A percentile compares a stretch with the other conserved stretches of the same genome.
Conservation (phyloP, 805 yeast genomes). For the Metschnikowia kunwiensis region DNA sequence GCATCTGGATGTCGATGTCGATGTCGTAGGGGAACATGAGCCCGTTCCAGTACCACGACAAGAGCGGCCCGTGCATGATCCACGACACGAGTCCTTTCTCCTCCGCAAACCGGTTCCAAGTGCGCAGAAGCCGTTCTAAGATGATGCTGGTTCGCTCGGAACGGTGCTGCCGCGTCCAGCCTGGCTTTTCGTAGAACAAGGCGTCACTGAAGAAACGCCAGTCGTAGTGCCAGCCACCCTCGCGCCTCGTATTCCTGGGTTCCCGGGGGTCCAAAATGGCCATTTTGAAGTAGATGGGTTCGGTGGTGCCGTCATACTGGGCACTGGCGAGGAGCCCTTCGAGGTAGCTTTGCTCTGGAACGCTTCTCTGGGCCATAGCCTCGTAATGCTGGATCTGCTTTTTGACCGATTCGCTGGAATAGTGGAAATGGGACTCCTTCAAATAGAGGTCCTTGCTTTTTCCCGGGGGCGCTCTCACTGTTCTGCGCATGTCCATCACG, state of each 20-base stretch:
- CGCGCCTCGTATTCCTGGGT: constrained; percentile 29
- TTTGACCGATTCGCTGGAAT: constrained; percentile 23
- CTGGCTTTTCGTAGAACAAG: constrained; percentile 38
- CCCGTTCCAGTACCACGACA: constrained; percentile 21
- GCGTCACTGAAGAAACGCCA: constrained; percentile 60
- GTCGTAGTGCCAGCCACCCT: constrained; percentile 57
- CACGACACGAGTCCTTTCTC: constrained; percentile 16
- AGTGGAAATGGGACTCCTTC: constrained; percentile 23
- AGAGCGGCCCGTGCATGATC: constrained; percentile 18
- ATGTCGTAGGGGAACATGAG: constrained; percentile 17
- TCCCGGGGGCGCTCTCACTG: constrained; percentile 9
- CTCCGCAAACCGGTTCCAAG: constrained; percentile 15
- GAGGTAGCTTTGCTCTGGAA: constrained; percentile 26
- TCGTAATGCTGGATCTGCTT: constrained; percentile 27
- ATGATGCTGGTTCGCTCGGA: constrained; percentile 17
- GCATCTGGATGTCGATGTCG: constrained; percentile 19
- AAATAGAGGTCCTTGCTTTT: constrained; percentile 11
- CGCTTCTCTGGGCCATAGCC: constrained; percentile 14
- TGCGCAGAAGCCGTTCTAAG: constrained; percentile 15
- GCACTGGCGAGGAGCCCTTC: constrained; percentile 31
- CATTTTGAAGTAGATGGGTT: constrained; percentile 30
- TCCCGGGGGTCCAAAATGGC: constrained; percentile 24
- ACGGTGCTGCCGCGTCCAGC: constrained; percentile 28
- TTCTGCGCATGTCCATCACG: constrained; percentile 24
- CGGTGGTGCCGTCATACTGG: neutral